Conservation (phyloP, 2,329 filamentous ascomycete species). For the Penicillium griseofulvum region DNA sequence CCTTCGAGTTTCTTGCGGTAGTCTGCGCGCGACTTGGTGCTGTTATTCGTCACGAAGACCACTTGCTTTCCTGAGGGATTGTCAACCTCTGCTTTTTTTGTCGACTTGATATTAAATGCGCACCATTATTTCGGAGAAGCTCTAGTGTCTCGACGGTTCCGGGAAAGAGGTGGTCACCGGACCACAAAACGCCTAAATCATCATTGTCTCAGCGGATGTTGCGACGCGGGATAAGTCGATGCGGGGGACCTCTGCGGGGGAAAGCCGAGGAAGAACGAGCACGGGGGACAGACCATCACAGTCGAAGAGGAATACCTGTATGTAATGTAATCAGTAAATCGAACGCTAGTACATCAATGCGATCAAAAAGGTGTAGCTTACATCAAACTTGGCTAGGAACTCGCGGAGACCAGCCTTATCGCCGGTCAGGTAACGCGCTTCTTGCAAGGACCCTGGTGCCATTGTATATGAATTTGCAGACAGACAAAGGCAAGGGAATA, state of each 20-base stretch:
- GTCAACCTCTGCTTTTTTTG: conserved; percentile 5
- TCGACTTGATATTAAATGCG: background rate
- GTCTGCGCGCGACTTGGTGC: conserved; percentile 88
- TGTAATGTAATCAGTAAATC: conserved; percentile 18
- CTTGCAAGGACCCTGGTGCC: conserved; percentile 7
- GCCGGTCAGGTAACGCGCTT: conserved; percentile 67
- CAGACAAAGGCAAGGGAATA: no score
- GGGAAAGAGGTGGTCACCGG: conserved; percentile 84
- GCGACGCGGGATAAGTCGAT: background rate
- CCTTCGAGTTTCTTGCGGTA: conserved; percentile 87
- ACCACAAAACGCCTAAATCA: conserved; percentile 86
- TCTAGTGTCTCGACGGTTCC: conserved; percentile 81
- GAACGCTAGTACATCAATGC: background rate
- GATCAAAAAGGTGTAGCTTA: conserved; percentile 50
- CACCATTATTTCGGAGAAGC: conserved; percentile 77
- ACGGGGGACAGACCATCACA: conserved; percentile 73
- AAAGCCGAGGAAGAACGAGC: background rate
- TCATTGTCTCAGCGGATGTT: conserved; percentile 37
- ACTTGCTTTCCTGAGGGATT: conserved; percentile 72
- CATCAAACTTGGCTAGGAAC: conserved; percentile 90
- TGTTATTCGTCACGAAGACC: conserved; percentile 98
- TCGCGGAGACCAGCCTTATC: conserved; percentile 72
- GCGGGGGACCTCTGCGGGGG: background rate
- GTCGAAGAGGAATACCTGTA: conserved; percentile 86
- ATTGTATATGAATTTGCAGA: background rate